Evolutionary conservation across 2,329 filamentous ascomycete genomes (phyloP), one percentile per base, ranked within the genome.

Genomic region (Tetracladium maxilliforme): DNA sequence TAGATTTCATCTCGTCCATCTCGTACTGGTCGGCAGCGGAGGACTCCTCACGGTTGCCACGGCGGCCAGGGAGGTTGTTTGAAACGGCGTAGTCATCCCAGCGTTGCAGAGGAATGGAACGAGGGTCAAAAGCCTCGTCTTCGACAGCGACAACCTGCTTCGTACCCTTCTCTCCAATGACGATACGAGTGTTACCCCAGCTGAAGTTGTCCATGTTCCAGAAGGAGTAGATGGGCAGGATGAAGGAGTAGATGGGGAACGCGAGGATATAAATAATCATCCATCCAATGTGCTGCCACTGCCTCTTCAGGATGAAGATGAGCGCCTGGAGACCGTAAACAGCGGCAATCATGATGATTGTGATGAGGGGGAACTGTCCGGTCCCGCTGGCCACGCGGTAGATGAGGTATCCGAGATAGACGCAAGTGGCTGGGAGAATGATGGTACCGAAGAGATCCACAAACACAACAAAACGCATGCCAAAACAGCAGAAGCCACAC

Each of bases 131-230:
- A 7, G 66, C 70, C 46, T 90, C 83, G 31, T 79, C 73, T 14
- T 87, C 79, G 4, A 86, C 71, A 1, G 84, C 84, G 26, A 98
- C 65, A n/a, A 94, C 61, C 45, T 92, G 73, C 58, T 92, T 93
- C 46, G 69, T 70, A 34, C 86, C 87, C 50, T 87, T 83, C 51
- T 98, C 90, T 31, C 84, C 87, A 37, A 95, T 80, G 38, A 98
- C 90, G 36, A 98, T 73, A 68, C 90, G 84, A 2, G 90, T 98
- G 57, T 90, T 95, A 64, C 90, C 90, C 90, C 90, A 98, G 3
- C 76, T 76, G 64, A 98, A 98, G 56, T 98, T 87, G 53, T 98
- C 90, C 51, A 94, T 86, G 54, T 94, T 92, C 90, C 90, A 98
- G 75, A 98, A 98, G 1, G 87, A 93, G 59, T 95, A 98, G 34